Base-by-base conservation (phyloP, 2,329 filamentous ascomycete genomes). In the Fusarium sororula region DNA sequence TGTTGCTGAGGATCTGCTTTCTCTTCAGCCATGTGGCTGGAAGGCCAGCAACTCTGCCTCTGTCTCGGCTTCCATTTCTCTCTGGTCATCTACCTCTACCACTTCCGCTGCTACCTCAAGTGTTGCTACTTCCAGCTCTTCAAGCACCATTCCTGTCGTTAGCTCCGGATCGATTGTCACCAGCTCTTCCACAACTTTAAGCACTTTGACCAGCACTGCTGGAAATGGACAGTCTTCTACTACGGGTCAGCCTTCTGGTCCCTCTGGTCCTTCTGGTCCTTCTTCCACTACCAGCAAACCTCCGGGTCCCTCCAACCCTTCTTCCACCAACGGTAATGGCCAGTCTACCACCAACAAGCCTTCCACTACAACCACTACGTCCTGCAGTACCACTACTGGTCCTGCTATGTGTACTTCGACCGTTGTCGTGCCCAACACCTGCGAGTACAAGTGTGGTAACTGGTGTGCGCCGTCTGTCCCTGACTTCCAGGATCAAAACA, bases 401-500 rank as follows among this genome's bases (percentile, higher is more conserved):
- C 77, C 83, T 45, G 76, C 83, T n/a, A 78, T 87, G 59, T 90
- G 88, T 80, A 87, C 85, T 15, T 80, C 83, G 54, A 88, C 86
- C 30, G 79, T 81, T 30, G 82, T 84, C 17, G 78, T 84, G 30
- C 84, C 86, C 15, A 80, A 86, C 54, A 82, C 80, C 37, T 90
- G 88, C 79, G 88, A 90, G 78, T 90, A 88, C 80, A 82, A 85
- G 72, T 86, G 85, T 72, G 88, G 88, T 54, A 85, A 83, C 68
- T 90, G 88, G 87, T 89, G 87, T 77, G 84, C 84, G 42, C 83
- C 82, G 51, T 83, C 86, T 20, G 78, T 90, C 18, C 87, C 87
- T 30, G 80, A 85, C 73, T 90, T 85, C 81, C 78, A 79, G 45
- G 82, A 88, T 76, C 71, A 81, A 63, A 69, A 77, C 47, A 79